phyloP scores from a whole-genome alignment of 192 early-diverging fungal genomes.

The Pilobolus umbonatus region DNA sequence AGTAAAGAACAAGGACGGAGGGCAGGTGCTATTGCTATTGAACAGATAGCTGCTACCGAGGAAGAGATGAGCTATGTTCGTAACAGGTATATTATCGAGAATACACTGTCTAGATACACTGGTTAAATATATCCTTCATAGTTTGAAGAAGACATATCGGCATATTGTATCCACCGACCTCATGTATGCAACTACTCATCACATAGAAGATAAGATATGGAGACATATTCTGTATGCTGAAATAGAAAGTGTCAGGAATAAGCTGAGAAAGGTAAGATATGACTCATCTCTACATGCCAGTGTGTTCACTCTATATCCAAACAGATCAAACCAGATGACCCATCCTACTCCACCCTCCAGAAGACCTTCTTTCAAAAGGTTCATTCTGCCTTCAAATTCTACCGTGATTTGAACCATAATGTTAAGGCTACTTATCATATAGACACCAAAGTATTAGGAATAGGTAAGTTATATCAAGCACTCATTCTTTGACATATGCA shows the following conservation, averaged over 20 bases:
- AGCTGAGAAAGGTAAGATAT: constrained; percentile 42
- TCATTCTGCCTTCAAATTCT: constrained; percentile 50
- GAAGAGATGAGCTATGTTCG: constrained; percentile 29
- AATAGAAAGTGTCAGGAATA: constrained; percentile 46
- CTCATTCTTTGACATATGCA: neutral
- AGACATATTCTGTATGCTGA: constrained; percentile 50
- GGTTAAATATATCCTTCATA: constrained; percentile 2
- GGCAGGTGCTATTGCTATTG: constrained; percentile 13
- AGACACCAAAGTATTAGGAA: constrained; percentile 43
- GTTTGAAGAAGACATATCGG: constrained; percentile 47
- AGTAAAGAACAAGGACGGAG: constrained; percentile 24
- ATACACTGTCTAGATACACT: neutral
- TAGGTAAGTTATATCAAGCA: constrained; percentile 23
- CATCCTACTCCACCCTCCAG: constrained; percentile 16
- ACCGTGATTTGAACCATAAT: constrained; percentile 43
- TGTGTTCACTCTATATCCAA: neutral
- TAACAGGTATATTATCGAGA: constrained; percentile 10
- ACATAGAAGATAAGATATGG: constrained; percentile 56
- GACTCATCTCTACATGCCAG: neutral
- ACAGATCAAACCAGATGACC: neutral
- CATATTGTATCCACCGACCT: constrained; percentile 41
- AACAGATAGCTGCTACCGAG: constrained; percentile 26
- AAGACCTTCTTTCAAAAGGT: constrained; percentile 38
- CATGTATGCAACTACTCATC: constrained; percentile 41
- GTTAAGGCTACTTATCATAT: constrained; percentile 44